Conservation (phyloP, 441 rosid genomes). For the Isatis lusitanica region DNA sequence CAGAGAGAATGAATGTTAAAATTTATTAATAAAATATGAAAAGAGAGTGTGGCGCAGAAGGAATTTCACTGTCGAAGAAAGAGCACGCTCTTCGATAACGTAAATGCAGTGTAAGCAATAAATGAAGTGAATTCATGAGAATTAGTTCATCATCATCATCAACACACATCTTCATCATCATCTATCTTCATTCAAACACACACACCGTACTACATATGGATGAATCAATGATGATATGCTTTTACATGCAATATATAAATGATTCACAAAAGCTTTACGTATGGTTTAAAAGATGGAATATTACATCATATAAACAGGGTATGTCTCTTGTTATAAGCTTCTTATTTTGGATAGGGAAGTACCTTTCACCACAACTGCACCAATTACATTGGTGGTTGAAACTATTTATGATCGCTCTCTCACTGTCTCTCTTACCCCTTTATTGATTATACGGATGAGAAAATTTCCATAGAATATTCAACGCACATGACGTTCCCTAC, state of each 20-base stretch:
- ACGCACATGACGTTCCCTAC: conserved; percentile 27
- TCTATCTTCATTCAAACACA: conserved; percentile 33
- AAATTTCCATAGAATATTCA: conserved; percentile 28
- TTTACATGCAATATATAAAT: conserved; percentile 15
- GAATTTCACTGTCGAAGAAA: conserved; percentile 43
- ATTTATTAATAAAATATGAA: background rate
- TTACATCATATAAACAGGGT: conserved; percentile 31
- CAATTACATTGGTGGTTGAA: conserved; percentile 34
- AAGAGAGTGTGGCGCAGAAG: background rate
- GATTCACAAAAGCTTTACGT: background rate
- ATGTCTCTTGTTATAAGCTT: conserved; percentile 32
- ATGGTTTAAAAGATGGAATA: conserved; percentile 22
- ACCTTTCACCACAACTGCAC: conserved; percentile 32
- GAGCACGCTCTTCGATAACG: conserved; percentile 41
- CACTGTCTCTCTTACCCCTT: background rate
- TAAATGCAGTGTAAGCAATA: conserved; percentile 34
- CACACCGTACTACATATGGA: conserved; percentile 31
- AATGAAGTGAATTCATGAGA: conserved; percentile 39
- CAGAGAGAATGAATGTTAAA: background rate
- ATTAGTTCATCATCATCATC: conserved; percentile 34
- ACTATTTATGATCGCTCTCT: conserved; percentile 27
- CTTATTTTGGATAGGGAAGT: conserved; percentile 27
- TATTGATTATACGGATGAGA: conserved; percentile 22
- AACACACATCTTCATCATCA: conserved; percentile 30
- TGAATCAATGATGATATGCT: conserved; percentile 35